These are phyloP conservation scores for Syzygium grande DNA, from an alignment of 345 rosid genomes.

Conservation along the genomic window DNA sequence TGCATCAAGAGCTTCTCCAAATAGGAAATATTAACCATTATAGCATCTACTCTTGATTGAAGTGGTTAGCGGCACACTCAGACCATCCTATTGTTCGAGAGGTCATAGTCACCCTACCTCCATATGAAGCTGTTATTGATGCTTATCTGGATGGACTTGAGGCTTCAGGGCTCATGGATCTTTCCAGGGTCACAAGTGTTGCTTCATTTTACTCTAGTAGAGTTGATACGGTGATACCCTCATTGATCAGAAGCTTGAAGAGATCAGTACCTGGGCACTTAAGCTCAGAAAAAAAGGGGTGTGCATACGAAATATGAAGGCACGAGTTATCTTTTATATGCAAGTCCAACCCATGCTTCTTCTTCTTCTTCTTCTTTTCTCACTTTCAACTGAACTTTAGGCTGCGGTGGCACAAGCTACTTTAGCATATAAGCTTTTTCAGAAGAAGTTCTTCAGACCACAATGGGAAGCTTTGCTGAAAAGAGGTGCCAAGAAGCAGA, in stretches of 20 bases:
- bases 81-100: too few species aligned
- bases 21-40: too few species aligned
- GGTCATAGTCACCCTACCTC: too few species aligned
- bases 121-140: too few species aligned
- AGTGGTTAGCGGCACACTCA: too few species aligned
- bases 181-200: not conserved
- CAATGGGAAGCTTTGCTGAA: not conserved
- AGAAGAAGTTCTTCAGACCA: not conserved
- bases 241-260: not conserved
- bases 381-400: not conserved
- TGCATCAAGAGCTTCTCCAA: too few species aligned
- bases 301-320: not conserved
- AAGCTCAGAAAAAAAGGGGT: not conserved
- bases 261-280: not conserved
- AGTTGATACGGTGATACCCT: not conserved
- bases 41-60: too few species aligned
- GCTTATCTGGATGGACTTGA: not conserved
- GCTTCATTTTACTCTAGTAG: not conserved
- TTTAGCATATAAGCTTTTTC: not conserved
- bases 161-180: not conserved
- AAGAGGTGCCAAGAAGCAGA: constrained; percentile 2
- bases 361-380: not conserved
- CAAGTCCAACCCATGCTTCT: too few species aligned
- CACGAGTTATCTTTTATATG: too few species aligned
- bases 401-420: not conserved